Base-by-base conservation (phyloP, 305 asterid species). In the Galium porrigens region DNA sequence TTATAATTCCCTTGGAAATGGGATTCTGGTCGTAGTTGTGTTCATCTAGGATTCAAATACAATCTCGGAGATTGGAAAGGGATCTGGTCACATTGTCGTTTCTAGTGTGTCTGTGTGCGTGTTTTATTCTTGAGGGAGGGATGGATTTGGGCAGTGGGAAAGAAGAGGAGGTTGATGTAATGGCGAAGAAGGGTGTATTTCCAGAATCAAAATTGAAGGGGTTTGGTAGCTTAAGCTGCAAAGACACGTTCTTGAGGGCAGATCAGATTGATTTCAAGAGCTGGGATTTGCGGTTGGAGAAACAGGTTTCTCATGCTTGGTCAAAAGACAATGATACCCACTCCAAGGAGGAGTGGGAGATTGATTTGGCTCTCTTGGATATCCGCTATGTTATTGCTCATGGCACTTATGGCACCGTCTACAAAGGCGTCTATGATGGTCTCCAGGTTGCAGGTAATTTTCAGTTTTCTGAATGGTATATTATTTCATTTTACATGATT, bases 381-480 rank as follows among this genome's bases (percentile, higher is more conserved):
- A 85, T 85, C 42, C 85, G 71, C 52, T 80, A 65, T 72, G 87
- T 79, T 20, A 79, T 86, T 9, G 85, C 95, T 77, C 86, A 84
- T 78, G 95, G 92, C 14, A 87, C 95, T 1, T 85, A 83, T 59
- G 92, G 95, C 15, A 83, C 92, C 14, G 83, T 87, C 57, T 82
- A 87, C 63, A 75, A 76, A 67, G 92, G 86, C 33, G 54, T 79
- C 69, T 85, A 85, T 70, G 86, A 82, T 69, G 73, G 68, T 69
- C 83, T 68, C 68, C 86, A 83, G 78, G 92, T 85, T 62, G 95
- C 92, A 59, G 95, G 92, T 81, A 61, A 64, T 46, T 66, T 25
- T 66, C 34, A 6, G 11, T 53, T 4, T 33, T 36, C 11, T 22
- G 25, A 15, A 11, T n/a, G 36, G 6, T 1, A 12, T 32, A 29